These are phyloP conservation scores for Magnolia officinalis DNA, from an alignment of 164 flowering plant genomes.

Conservation along the genomic window DNA sequence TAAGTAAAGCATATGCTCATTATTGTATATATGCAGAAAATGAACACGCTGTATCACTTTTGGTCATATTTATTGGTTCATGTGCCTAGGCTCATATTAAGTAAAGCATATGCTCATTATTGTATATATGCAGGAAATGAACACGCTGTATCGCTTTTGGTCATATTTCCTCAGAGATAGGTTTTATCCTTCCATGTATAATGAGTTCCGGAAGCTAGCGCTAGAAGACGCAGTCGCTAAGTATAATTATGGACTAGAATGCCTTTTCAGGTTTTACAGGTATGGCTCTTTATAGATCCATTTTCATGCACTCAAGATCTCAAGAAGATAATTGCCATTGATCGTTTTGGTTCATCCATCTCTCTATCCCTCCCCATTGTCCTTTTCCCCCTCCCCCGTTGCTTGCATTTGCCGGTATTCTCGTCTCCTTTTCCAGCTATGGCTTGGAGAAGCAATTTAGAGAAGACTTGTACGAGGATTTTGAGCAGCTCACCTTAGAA, in stretches of 20 bases:
- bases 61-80: constrained; percentile 58
- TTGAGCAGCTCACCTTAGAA: constrained; percentile 74
- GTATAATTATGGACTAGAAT: constrained; percentile 86
- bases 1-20: no score
- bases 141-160: constrained; percentile 91
- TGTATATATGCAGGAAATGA: constrained; percentile 82
- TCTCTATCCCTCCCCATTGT: background rate
- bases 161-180: constrained; percentile 72
- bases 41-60: constrained; percentile 89
- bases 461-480: constrained; percentile 74
- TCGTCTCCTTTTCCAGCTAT: constrained; percentile 45
- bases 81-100: no score
- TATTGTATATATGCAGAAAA: constrained; percentile 61
- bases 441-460: constrained; percentile 90
- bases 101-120: no score
- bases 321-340: background rate
- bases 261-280: constrained; percentile 98
- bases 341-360: background rate
- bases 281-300: constrained; percentile 19
- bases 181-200: constrained; percentile 75
- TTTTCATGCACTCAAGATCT: background rate
- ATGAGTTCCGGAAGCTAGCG: constrained; percentile 76
- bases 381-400: background rate
- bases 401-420: background rate
- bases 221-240: constrained; percentile 89